Base-by-base conservation (phyloP, 2,329 filamentous ascomycete genomes). In the Diaporthe destruens region DNA sequence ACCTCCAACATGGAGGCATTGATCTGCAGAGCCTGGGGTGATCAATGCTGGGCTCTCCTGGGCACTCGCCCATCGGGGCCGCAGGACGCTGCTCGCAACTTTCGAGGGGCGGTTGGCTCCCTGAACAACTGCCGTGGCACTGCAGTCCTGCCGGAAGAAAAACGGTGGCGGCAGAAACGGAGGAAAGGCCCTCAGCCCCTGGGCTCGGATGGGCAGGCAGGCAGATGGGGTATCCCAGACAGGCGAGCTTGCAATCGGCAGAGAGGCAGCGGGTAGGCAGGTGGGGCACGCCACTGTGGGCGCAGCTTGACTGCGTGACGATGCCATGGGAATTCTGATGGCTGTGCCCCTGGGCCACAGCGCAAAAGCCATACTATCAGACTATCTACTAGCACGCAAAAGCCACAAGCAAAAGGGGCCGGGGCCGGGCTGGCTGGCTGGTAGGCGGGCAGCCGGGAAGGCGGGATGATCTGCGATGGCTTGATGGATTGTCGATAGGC, bases 201-300 rank as follows among this genome's bases (percentile, higher is more conserved):
- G 68, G 49, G 49, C 14, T 11, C 57, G 32, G 57, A 70, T 70
- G 68, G 68, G n/a, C n/a, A n/a, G n/a, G n/a, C n/a, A n/a, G n/a
- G n/a, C n/a, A n/a, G n/a, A n/a, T n/a, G n/a, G 68, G 55, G 55
- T 53, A 70, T 42, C 44, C 44, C 55, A 70, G 68, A 42, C 55
- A 61, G 55, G 44, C 68, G 68, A 70, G 44, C 68, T 70, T 70
- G 55, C 56, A 70, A 61, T 70, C 68, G 68, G 61, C 68, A 61
- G 47, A 32, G 68, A 42, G 29, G 32, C 18, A 20, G 25, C 23
- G 23, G 32, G 55, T 61, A 51, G 65, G 25, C 23, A 18, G 32
- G 55, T 61, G 65, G 65, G 29, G 65, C 23, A 49, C 42, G 44
- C 67, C 54, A 69, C 67, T 53, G 56, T 39, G 54, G 55, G 55